Conservation (phyloP, 495 filamentous ascomycete species). For the Pyrenopolyporus hunteri region DNA sequence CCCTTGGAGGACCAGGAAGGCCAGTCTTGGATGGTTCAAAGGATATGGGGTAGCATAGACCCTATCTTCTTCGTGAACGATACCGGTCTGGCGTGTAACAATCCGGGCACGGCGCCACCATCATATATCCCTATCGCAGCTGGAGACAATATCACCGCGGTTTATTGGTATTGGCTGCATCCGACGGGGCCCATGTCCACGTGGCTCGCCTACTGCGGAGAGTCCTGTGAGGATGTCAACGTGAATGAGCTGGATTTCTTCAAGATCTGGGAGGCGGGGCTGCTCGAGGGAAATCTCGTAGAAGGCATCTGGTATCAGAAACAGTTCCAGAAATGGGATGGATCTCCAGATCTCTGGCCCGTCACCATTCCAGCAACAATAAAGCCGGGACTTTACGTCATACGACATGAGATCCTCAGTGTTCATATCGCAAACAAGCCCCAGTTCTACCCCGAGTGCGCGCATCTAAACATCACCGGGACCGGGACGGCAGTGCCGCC, state of each 20-base stretch:
- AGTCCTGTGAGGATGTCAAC: constrained; percentile 48
- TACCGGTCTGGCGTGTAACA: constrained; percentile 51
- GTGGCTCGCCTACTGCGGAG: constrained; percentile 54
- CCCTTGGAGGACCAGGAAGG: constrained; percentile 45
- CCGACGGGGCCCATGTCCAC: constrained; percentile 59
- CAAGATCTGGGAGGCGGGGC: constrained; percentile 59
- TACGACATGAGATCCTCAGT: constrained; percentile 61
- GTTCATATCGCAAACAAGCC: constrained; percentile 59
- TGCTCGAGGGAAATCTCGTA: constrained; percentile 54
- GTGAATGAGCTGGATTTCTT: constrained; percentile 53
- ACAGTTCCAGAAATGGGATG: constrained; percentile 55
- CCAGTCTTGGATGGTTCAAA: constrained; percentile 53
- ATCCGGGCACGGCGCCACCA: constrained; percentile 48
- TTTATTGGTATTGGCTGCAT: constrained; percentile 61
- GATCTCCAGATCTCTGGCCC: constrained; percentile 53
- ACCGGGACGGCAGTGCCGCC: constrained; percentile 49
- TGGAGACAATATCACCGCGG: constrained; percentile 52
- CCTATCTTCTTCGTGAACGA: constrained; percentile 50
- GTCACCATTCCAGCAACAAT: constrained; percentile 55
- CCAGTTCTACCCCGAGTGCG: constrained; percentile 64
- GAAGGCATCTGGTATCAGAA: constrained; percentile 61
- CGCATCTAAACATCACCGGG: constrained; percentile 57
- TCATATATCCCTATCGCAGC: constrained; percentile 51
- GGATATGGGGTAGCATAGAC: constrained; percentile 52
- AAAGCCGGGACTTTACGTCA: constrained; percentile 56